Conservation (phyloP, 2,329 filamentous ascomycete genomes). For the Ophiostoma perfectum region DNA sequence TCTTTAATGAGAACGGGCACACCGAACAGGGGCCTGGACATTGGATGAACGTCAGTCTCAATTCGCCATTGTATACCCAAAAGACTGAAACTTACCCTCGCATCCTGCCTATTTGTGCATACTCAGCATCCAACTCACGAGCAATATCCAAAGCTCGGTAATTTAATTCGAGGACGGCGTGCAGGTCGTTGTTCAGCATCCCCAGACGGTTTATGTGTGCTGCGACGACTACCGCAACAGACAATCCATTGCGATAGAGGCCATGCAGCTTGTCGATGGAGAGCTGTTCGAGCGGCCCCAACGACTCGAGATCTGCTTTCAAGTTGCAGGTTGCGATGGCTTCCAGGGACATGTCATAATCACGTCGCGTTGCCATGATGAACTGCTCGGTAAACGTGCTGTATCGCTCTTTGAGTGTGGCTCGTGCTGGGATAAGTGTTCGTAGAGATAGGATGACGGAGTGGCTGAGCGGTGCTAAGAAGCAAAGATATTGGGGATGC, state of each 20-base stretch:
- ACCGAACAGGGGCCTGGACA: slow-evolving; percentile 20
- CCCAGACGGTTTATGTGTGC: slow-evolving; percentile 32
- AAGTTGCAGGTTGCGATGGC: neutral
- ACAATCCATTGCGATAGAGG: slow-evolving; percentile 33
- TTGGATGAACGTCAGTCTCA: neutral
- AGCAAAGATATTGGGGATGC: neutral
- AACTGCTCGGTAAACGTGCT: neutral
- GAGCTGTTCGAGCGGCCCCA: slow-evolving; percentile 32
- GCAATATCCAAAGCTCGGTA: no score
- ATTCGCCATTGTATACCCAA: no score
- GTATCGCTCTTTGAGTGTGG: neutral
- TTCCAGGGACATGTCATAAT: no score
- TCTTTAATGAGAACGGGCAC: slow-evolving; percentile 43
- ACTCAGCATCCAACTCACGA: no score
- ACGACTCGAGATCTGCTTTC: neutral
- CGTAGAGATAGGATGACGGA: neutral
- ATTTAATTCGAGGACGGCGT: no score
- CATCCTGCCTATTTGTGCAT: no score
- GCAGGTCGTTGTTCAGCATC: slow-evolving; percentile 10
- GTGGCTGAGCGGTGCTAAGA: neutral
- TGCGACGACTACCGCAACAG: slow-evolving; percentile 36
- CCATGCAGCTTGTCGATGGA: slow-evolving; percentile 34
- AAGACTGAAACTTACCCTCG: no score
- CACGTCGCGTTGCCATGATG: neutral
- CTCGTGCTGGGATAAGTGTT: neutral